Evolutionary conservation across 257 asterid genomes (phyloP).

Genomic region (Euphrasia confusa): DNA sequence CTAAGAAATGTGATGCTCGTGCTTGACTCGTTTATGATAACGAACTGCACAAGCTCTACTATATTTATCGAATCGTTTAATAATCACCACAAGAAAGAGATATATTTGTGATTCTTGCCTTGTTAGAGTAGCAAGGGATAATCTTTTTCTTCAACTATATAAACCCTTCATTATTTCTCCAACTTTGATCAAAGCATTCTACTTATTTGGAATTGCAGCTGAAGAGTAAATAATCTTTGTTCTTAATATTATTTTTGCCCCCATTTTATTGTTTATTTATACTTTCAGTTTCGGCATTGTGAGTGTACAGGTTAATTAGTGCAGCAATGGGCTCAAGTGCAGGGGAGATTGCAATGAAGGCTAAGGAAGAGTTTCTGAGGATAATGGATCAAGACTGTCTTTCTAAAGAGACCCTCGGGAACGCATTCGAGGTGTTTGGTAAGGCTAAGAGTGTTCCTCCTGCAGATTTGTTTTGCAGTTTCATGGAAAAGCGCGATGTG

Average conservation of each 20-base stretch:
- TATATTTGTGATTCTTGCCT: constrained; percentile 26
- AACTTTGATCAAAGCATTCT: constrained; percentile 3
- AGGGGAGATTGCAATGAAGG: background rate
- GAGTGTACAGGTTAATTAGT: background rate
- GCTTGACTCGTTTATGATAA: too few relatives aligned
- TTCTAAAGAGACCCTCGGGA: background rate
- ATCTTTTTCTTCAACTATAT: constrained; percentile 6
- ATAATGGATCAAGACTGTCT: background rate
- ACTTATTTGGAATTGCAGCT: background rate
- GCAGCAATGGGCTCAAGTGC: background rate
- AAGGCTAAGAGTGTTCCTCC: background rate
- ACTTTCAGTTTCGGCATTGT: background rate
- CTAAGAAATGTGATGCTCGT: too few relatives aligned
- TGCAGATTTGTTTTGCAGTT: background rate
- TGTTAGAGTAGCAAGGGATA: constrained; percentile 18
- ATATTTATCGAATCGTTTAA: background rate
- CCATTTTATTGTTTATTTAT: background rate
- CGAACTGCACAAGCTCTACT: too few relatives aligned
- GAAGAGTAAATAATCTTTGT: background rate
- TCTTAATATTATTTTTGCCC: background rate
- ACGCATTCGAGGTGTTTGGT: constrained; percentile 14
- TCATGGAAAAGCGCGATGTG: background rate
- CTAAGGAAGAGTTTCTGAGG: background rate
- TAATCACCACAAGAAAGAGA: constrained; percentile 23
- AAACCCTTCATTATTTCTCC: background rate